A percentile compares a stretch with the other conserved stretches of the same genome.
Evolutionary conservation across 805 yeast genomes (phyloP).

Genomic region (Metschnikowia lochheadii): DNA sequence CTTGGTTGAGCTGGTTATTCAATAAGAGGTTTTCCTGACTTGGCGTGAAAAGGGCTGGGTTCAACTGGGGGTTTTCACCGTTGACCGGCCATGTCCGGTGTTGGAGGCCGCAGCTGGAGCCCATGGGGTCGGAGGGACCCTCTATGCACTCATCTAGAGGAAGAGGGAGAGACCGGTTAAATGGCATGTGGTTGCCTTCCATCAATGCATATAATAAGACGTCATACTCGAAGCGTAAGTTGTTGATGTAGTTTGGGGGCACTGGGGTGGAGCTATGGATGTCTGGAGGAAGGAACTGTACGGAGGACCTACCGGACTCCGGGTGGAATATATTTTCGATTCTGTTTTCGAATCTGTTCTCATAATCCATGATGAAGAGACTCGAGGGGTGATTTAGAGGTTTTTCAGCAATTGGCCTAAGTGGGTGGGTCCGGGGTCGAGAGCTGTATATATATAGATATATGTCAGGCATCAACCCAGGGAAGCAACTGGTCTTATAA

Average conservation of each 20-base stretch:
- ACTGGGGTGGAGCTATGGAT: background rate
- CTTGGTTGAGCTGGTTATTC: background rate
- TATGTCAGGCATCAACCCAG: background rate
- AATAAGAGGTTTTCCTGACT: too few relatives aligned
- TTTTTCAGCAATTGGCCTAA: background rate
- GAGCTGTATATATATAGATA: background rate
- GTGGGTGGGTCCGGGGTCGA: background rate
- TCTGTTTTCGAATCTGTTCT: background rate
- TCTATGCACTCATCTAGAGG: background rate
- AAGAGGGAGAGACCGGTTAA: background rate
- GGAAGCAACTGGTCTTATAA: background rate
- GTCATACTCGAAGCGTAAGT: background rate
- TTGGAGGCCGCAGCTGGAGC: background rate
- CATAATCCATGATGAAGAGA: background rate
- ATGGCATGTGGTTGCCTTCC: constrained; percentile 2
- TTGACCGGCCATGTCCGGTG: background rate
- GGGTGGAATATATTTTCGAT: background rate
- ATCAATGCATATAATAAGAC: background rate
- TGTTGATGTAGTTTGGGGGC: background rate
- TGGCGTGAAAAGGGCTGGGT: background rate
- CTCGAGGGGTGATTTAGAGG: too few relatives aligned
- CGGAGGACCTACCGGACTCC: background rate
- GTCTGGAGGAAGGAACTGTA: background rate
- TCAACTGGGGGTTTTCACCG: background rate
- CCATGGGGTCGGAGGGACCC: background rate